Conservation (phyloP, 192 early-diverging fungal genomes). For the Coemansia sp. region DNA sequence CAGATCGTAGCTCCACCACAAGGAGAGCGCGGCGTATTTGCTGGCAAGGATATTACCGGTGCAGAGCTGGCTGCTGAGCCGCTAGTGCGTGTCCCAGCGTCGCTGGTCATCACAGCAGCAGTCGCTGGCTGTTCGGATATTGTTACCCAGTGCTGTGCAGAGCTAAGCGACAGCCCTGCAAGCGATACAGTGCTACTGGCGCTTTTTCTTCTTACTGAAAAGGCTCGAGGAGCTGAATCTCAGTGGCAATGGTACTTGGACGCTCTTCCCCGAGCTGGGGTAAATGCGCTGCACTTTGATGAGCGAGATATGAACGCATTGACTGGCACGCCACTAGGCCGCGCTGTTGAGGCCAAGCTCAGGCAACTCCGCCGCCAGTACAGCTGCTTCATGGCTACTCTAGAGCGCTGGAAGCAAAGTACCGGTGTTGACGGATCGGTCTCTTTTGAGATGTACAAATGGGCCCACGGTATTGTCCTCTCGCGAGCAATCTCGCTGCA, state of each 20-base stretch:
- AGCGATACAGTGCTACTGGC: slow-evolving; percentile 16
- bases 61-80: not conserved
- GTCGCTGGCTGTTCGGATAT: slow-evolving; percentile 16
- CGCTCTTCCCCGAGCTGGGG: slow-evolving; percentile 12
- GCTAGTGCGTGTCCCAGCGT: slow-evolving; percentile 15
- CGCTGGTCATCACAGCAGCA: slow-evolving; percentile 21
- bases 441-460: slow-evolving; percentile 24
- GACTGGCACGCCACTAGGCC: slow-evolving; percentile 18
- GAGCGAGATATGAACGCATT: slow-evolving; percentile 11
- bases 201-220: slow-evolving; percentile 31
- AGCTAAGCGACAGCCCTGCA: not conserved
- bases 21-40: slow-evolving; percentile 24
- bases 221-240: slow-evolving; percentile 16
- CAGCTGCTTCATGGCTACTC: not conserved
- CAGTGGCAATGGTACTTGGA: slow-evolving; percentile 30
- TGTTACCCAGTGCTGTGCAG: slow-evolving; percentile 12
- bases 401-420: slow-evolving; percentile 14
- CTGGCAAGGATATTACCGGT: not conserved
- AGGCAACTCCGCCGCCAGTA: slow-evolving; percentile 23
- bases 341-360: slow-evolving; percentile 24
- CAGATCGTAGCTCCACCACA: slow-evolving; percentile 3
- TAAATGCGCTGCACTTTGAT: slow-evolving; percentile 19
- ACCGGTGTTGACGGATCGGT: not conserved
- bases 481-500: slow-evolving; percentile 35
- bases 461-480: slow-evolving; percentile 30